Evolutionary conservation across 139 green algal genomes (phyloP).

Genomic region (Tetraselmis striata): DNA sequence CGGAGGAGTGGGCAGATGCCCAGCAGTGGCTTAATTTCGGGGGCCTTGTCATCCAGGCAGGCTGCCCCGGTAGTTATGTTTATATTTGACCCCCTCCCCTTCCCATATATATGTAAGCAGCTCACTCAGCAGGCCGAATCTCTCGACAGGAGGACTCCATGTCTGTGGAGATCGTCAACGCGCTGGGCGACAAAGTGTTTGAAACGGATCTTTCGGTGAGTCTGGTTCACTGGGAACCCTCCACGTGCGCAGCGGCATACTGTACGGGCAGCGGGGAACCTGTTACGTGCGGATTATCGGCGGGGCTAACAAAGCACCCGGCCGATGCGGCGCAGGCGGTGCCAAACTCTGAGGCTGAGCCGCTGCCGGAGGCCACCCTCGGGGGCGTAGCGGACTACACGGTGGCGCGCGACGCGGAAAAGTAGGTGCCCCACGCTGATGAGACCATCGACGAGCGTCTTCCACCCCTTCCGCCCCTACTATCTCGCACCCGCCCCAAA

Average conservation of each 20-base stretch:
- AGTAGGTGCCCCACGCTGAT: neutral
- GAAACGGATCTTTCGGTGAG: neutral
- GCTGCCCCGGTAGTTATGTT: no score
- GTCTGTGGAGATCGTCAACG: neutral
- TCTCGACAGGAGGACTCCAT: no score
- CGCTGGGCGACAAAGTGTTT: neutral
- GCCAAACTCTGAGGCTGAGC: neutral
- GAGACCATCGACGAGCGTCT: no score
- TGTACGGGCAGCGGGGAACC: no score
- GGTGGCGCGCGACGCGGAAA: neutral
- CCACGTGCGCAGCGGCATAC: no score
- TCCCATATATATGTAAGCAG: no score
- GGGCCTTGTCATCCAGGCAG: neutral
- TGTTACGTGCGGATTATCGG: no score
- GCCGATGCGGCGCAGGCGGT: neutral
- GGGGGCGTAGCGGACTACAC: neutral
- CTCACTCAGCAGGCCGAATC: no score
- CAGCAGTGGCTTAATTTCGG: neutral
- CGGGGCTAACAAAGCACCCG: no score
- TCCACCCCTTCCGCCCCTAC: no score
- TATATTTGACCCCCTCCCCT: no score
- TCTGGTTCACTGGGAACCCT: neutral
- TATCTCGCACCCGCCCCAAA: no score
- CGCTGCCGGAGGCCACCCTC: neutral
- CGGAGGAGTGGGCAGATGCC: neutral